Percentiles rank a stretch among this genome's conserved stretches.
Conservation (phyloP, 169 alveolate genomes). For the Eimeria falciformis region DNA sequence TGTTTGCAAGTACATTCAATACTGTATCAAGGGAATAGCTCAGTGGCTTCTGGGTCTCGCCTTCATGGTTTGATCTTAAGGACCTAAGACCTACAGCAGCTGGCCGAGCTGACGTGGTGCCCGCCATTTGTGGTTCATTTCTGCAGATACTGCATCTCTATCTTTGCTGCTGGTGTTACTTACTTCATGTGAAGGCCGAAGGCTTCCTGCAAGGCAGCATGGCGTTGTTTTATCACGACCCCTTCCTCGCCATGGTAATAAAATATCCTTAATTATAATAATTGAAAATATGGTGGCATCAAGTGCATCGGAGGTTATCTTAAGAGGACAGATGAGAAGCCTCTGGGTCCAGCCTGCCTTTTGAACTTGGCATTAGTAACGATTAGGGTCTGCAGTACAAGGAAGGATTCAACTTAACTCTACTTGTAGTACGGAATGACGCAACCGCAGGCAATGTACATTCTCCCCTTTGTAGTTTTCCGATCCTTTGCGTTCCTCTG, state of each 20-base stretch:
- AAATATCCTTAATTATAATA: neutral
- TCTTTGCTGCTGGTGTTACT: neutral
- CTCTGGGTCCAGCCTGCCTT: too few species aligned
- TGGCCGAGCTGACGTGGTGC: too few species aligned
- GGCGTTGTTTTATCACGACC: neutral
- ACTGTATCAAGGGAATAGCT: too few species aligned
- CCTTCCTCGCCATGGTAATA: neutral
- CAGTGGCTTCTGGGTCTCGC: too few species aligned
- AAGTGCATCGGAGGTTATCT: too few species aligned
- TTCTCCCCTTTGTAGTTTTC: neutral
- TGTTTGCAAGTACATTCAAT: neutral
- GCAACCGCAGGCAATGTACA: neutral
- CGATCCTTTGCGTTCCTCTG: neutral
- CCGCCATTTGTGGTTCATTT: neutral
- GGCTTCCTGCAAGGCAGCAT: neutral
- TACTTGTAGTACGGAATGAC: too few species aligned
- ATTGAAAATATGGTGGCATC: neutral
- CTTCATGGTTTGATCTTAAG: neutral
- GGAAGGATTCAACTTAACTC: too few species aligned
- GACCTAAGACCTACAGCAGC: too few species aligned
- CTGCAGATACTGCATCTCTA: slow-evolving; percentile 1
- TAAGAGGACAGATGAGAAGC: too few species aligned
- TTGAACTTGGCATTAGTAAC: too few species aligned
- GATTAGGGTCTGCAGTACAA: too few species aligned
- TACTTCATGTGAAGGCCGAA: neutral